phyloP scores from a whole-genome alignment of 371 early-diverging fungal genomes.

The Apophysomyces trapeziformis region DNA sequence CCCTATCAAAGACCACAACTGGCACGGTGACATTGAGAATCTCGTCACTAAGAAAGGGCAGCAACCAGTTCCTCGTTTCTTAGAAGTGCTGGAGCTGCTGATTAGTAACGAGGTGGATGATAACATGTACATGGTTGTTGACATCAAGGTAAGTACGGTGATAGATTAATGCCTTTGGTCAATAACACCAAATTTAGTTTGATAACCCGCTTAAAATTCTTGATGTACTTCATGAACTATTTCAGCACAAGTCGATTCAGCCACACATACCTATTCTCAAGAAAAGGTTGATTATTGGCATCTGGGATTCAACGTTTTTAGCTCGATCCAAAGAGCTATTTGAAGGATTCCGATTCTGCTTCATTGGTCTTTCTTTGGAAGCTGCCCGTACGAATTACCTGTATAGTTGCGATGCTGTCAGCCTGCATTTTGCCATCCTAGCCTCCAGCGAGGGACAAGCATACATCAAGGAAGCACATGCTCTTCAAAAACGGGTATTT shows the following conservation, averaged over 20 bases:
- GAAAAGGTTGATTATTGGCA: slow-evolving; percentile 59
- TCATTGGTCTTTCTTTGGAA: slow-evolving; percentile 59
- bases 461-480: slow-evolving; percentile 58
- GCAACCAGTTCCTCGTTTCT: slow-evolving; percentile 53
- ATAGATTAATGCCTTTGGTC: not conserved
- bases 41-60: slow-evolving; percentile 55
- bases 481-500: slow-evolving; percentile 49
- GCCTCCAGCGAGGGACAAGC: slow-evolving; percentile 49
- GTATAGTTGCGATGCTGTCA: slow-evolving; percentile 53
- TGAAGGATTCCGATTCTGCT: slow-evolving; percentile 45
- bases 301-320: slow-evolving; percentile 68
- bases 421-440: slow-evolving; percentile 57
- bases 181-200: slow-evolving; percentile 32
- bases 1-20: slow-evolving; percentile 47
- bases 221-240: slow-evolving; percentile 35
- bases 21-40: slow-evolving; percentile 63
- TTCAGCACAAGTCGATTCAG: slow-evolving; percentile 11
- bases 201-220: slow-evolving; percentile 56
- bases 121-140: slow-evolving; percentile 61
- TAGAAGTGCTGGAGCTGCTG: slow-evolving; percentile 62
- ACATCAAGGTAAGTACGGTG: slow-evolving; percentile 60
- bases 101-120: slow-evolving; percentile 45
- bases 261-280: slow-evolving; percentile 29
- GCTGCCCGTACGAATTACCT: slow-evolving; percentile 59
- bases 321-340: slow-evolving; percentile 50